Evolutionary conservation across 1,139 yeast species (phyloP), one percentile per base, ranked within the genome.

Genomic region (Geotrichum europaeum): DNA sequence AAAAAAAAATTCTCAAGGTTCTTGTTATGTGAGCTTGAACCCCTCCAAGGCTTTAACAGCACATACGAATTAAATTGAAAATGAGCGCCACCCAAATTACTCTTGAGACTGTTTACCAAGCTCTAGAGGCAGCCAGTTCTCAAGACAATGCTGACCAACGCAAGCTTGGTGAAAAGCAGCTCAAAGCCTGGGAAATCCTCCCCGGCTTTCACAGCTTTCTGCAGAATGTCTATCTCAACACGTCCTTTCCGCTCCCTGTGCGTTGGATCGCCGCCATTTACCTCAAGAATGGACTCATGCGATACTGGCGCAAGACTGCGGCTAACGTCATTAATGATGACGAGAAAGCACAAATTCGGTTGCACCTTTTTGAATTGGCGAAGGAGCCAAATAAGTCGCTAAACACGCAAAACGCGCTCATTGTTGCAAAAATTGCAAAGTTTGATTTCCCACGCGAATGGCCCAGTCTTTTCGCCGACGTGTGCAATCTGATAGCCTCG

Each of bases 251-350:
- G 0, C 73, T 86, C 34, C 89, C 87, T 63, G 78, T 84, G 9
- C 78, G 98, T 69, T 90, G 96, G 96, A 76, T 92, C 51, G 92
- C 97, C 0, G 80, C 90, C 3, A 92, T 94, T 53, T 88, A 88
- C 66, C 84, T 94, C 72, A 94, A 94, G 69, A 94, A 92, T 73
- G 96, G 96, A 1, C 77, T 89, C 28, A 96, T 89, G 40, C 84
- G 81, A 68, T 84, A 84, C 68, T 92, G 98, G 98, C 78, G 97
- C 62, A 77, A 85, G 0, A 79, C 90, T 0, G 79, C 89, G 34
- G 75, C 72, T 25, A 72, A 74, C 66, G 83, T 89, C 1, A 84
- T 90, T 18, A 66, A 79, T 10, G 81, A 79, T 58, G 90, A 86
- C 15, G 97, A 91, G 68, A 92, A 91, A 70, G 66, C 67, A 0